Evolutionary conservation across 345 rosid genomes (phyloP).

Genomic region (Arabidopsis arenosa): DNA sequence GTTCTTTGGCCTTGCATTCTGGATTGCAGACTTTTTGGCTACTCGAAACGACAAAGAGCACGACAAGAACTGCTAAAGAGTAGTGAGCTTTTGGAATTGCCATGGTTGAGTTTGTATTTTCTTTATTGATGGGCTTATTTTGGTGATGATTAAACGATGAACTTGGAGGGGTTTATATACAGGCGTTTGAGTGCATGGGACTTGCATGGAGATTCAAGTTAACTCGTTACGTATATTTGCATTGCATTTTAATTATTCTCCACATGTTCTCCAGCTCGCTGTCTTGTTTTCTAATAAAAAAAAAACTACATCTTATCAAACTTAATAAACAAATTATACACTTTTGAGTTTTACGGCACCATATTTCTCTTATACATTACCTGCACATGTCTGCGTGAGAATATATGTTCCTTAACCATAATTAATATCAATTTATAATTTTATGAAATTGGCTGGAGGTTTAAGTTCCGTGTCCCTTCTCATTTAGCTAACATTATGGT

Average conservation of each 20-base stretch:
- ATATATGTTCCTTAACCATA: conserved; percentile 16
- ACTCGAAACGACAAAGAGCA: neutral
- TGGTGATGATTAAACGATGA: conserved; percentile 14
- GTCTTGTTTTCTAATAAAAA: conserved; percentile 6
- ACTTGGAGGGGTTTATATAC: conserved; percentile 1
- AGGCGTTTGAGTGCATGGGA: conserved; percentile 9
- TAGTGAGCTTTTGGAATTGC: conserved; percentile 9
- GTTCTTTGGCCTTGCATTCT: conserved; percentile 31
- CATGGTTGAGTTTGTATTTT: neutral
- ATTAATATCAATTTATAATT: neutral
- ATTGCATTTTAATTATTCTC: neutral
- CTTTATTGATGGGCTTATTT: neutral
- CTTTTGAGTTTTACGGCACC: conserved; percentile 8
- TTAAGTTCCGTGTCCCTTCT: conserved; percentile 1
- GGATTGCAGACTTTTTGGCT: conserved; percentile 18
- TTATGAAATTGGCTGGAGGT: neutral
- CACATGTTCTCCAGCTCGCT: conserved; percentile 11
- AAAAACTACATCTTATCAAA: too few relatives aligned
- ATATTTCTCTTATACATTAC: neutral
- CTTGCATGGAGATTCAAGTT: conserved; percentile 1
- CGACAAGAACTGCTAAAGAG: conserved; percentile 6
- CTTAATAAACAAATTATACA: neutral
- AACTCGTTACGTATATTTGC: conserved; percentile 5
- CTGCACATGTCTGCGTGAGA: conserved; percentile 6
- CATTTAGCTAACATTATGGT: neutral